phyloP scores from a whole-genome alignment of 352 stramenopile species.

The Globisporangium viniferum region DNA sequence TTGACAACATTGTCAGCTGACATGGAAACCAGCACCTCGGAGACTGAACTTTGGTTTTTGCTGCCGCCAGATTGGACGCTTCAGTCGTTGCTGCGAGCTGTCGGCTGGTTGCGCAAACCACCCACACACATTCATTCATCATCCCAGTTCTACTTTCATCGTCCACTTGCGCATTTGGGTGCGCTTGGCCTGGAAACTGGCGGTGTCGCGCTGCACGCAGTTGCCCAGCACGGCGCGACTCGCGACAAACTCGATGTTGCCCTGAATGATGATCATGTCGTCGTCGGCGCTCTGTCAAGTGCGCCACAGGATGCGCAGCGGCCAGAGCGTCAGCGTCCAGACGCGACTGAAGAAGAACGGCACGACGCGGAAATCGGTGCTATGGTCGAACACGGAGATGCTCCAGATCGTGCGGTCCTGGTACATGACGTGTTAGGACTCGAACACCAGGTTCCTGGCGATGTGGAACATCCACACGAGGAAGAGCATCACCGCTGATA shows the following conservation, averaged over 20 bases:
- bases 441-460: background rate
- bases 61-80: background rate
- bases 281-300: background rate
- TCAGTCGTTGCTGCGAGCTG: no score
- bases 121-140: background rate
- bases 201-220: background rate
- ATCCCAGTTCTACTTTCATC: background rate
- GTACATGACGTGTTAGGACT: background rate
- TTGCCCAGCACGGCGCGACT: background rate
- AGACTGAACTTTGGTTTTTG: background rate
- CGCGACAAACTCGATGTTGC: background rate
- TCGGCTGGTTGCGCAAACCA: background rate
- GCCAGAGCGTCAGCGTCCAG: conserved; percentile 13
- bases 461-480: background rate
- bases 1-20: background rate
- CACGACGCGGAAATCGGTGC: background rate
- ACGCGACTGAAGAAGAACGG: conserved; percentile 1
- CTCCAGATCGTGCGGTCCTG: background rate
- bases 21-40: background rate
- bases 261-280: background rate
- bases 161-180: background rate
- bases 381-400: background rate
- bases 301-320: conserved; percentile 3
- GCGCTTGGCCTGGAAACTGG: background rate
- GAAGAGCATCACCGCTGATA: background rate